Evolutionary conservation across 768 basidiomycete genomes (phyloP).

Genomic region (Phylloporus arenicola): DNA sequence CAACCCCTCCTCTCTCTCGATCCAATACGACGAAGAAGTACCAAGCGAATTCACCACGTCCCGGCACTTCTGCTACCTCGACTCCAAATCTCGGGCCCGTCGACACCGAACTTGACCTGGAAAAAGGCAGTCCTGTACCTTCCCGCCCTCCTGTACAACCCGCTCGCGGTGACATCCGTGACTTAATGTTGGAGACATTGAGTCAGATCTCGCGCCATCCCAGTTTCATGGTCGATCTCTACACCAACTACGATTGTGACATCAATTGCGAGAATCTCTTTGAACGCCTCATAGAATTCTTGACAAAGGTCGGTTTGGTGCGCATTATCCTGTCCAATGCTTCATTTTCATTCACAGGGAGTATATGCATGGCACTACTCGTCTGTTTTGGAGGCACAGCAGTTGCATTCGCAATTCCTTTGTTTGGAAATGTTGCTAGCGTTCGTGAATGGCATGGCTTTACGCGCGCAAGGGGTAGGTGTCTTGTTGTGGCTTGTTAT

Average conservation of each 20-base stretch:
- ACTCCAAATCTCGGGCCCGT: constrained; percentile 40
- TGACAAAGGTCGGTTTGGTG: constrained; percentile 62
- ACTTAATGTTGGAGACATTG: constrained; percentile 85
- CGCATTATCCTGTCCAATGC: not conserved
- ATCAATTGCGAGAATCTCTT: constrained; percentile 95
- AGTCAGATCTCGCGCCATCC: constrained; percentile 75
- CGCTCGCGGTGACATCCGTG: constrained; percentile 81
- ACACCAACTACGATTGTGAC: constrained; percentile 95
- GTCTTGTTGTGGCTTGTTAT: constrained; percentile 1
- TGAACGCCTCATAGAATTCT: constrained; percentile 81
- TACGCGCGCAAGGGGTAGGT: constrained; percentile 49
- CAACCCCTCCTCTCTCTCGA: constrained; percentile 43
- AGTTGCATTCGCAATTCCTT: constrained; percentile 75
- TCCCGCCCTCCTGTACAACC: constrained; percentile 62
- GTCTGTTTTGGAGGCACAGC: constrained; percentile 55
- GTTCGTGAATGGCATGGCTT: constrained; percentile 85
- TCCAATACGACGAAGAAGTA: constrained; percentile 28
- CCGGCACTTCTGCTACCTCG: constrained; percentile 44
- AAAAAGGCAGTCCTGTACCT: constrained; percentile 46
- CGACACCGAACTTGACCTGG: constrained; percentile 37
- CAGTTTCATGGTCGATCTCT: constrained; percentile 94
- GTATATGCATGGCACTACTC: constrained; percentile 68
- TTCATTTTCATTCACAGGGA: constrained; percentile 43
- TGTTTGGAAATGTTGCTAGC: constrained; percentile 84
- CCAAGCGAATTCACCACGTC: constrained; percentile 43